Base-by-base conservation (phyloP, 768 basidiomycete species). In the Xerocomellus dryophilus region DNA sequence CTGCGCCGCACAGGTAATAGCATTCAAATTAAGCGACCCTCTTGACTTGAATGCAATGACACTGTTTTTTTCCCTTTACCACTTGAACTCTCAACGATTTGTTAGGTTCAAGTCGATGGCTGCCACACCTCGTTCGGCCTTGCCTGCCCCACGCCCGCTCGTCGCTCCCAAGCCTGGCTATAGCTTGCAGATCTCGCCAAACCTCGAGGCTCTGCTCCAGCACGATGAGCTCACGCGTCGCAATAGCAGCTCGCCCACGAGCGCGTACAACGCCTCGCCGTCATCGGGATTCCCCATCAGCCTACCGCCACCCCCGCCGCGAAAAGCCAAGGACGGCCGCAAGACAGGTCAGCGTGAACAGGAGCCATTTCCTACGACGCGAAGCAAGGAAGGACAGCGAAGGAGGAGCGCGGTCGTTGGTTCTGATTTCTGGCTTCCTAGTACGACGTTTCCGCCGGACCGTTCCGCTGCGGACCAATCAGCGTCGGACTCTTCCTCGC, bases 131-230 rank as follows among this genome's bases (percentile, higher is more conserved):
- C 68, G 66, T 27, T 17, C 65, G 8, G 47, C 54, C 4, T 60
- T 68, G 3, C 68, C 66, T 7, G n/a, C n/a, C n/a, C 36, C 43
- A 0, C 34, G 41, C 25, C 32, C 52, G 2, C 43, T 35, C 18
- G 51, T 47, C 38, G 29, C 32, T 0, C 51, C 62, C 1, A 50
- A 54, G 23, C 11, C 58, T 0, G 25, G n/a, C 11, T 36, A 62
- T 10, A 68, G 75, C 1, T 65, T 84, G 43, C 69, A 75, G 11
- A 85, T 84, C 47, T 84, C 81, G 2, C 78, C 83, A 0, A 76
- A 85, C 59, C 76, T 84, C 43, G 79, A 84, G 56, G 83, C 82
- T 23, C 60, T 85, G 8, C 71, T 85, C 47, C 77, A 82, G 61
- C 78, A 83, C 55, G 83, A 83, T 46, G 79, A 82, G 47, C 74